phyloP scores from a whole-genome alignment of 2,329 filamentous ascomycete genomes.

The Phaeosphaeriaceae sp. region DNA sequence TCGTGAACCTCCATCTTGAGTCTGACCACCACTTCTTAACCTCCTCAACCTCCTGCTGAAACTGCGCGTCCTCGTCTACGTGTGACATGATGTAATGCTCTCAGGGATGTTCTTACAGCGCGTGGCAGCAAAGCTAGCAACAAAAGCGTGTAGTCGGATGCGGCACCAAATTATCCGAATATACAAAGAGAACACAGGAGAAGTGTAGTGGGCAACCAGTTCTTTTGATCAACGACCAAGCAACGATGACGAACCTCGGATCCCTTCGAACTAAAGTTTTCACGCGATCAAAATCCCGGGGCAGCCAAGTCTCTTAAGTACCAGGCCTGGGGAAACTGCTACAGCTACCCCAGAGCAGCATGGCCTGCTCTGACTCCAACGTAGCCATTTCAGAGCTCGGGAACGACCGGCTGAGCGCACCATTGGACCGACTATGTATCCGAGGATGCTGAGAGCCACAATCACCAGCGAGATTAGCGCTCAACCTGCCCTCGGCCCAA shows the following conservation, averaged over 20 bases:
- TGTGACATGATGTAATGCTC: slow-evolving; percentile 36
- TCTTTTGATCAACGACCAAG: slow-evolving; percentile 18
- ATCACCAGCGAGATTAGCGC: slow-evolving; percentile 18
- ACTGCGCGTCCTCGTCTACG: slow-evolving; percentile 73
- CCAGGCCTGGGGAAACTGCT: slow-evolving; percentile 13
- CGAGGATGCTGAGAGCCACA: slow-evolving; percentile 34
- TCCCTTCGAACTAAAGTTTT: slow-evolving; percentile 7
- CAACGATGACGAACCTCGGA: slow-evolving; percentile 37
- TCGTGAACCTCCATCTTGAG: slow-evolving; percentile 90
- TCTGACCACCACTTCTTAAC: slow-evolving; percentile 96
- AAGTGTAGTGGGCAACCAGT: not conserved
- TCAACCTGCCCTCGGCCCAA: slow-evolving; percentile 43
- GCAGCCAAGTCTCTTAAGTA: slow-evolving; percentile 43
- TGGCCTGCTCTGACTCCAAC: slow-evolving; percentile 18
- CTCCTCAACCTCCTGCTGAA: slow-evolving; percentile 81
- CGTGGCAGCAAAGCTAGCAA: not conserved
- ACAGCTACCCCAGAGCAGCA: slow-evolving; percentile 26
- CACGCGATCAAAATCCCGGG: slow-evolving; percentile 13
- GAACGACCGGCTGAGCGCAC: slow-evolving; percentile 41
- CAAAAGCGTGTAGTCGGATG: not conserved
- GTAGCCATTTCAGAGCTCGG: slow-evolving; percentile 29
- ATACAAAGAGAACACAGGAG: slow-evolving; percentile 6
- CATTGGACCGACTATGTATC: slow-evolving; percentile 44
- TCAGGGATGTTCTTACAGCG: not conserved
- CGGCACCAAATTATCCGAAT: not conserved